Evolutionary conservation across 371 early-diverging fungal species (phyloP).

Genomic region (Actinomucor elegans): DNA sequence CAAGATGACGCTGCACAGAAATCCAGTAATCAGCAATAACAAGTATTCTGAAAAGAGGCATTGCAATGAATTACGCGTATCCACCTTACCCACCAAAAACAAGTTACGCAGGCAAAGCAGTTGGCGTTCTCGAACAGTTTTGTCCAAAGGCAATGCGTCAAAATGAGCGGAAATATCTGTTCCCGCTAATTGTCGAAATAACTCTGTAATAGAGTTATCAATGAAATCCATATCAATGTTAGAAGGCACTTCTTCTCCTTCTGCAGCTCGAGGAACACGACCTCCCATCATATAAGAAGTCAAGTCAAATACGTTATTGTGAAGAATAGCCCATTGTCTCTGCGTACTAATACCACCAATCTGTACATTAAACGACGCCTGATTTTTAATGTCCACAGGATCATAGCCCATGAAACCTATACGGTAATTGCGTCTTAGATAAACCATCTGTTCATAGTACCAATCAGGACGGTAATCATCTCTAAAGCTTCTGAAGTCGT

Average conservation of each 20-base stretch:
- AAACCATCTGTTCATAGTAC: constrained; percentile 55
- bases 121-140: constrained; percentile 39
- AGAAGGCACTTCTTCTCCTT: constrained; percentile 14
- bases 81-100: constrained; percentile 89
- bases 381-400: constrained; percentile 38
- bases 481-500: constrained; percentile 44
- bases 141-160: constrained; percentile 47
- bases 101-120: constrained; percentile 76
- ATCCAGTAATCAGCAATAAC: constrained; percentile 72
- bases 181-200: constrained; percentile 65
- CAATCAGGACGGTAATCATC: constrained; percentile 51
- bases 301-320: constrained; percentile 60
- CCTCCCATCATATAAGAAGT: constrained; percentile 52
- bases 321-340: constrained; percentile 49
- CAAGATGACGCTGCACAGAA: constrained; percentile 83
- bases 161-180: constrained; percentile 69
- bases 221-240: constrained; percentile 45
- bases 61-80: constrained; percentile 75
- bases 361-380: constrained; percentile 31
- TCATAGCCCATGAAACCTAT: constrained; percentile 50
- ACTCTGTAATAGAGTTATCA: constrained; percentile 59
- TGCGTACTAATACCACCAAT: constrained; percentile 25
- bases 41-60: constrained; percentile 90
- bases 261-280: constrained; percentile 14
- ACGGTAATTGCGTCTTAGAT: constrained; percentile 53